Base-by-base conservation (phyloP, 1,284 basidiomycete genomes). In the Thecaphora thlaspeos region DNA sequence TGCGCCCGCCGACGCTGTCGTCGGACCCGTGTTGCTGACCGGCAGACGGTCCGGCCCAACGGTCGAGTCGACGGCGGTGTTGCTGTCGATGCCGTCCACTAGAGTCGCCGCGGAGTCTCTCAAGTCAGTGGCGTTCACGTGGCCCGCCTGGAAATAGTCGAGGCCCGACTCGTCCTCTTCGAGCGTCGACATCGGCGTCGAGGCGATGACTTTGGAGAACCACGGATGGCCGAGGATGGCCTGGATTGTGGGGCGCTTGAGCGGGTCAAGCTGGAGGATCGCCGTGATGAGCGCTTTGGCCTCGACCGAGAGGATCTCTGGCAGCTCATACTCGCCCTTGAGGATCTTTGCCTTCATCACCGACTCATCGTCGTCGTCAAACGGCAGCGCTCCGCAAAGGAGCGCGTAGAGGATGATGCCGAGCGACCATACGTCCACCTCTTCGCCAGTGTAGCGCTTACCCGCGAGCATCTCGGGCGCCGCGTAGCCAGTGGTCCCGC, bases 361-460 rank as follows among this genome's bases (percentile, higher is more conserved):
- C 32, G 82, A 80, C 79, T 98, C 95, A 75, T 97, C 88, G 58
- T 98, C 95, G 70, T 97, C 91, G 71, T 97, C 94, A 71, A 97
- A 97, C 0, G 94, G 94, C n/a, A 97, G 81, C 4, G 88, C 90
- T 1, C 94, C 94, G 0, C 90, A 93, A 34, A 97, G 82, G 15
- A 97, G 84, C n/a, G 87, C 89, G 77, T 94, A 96, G 10, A 98
- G 82, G 49, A 98, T 97, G 57, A 98, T 85, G 3, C 94, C 94
- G 30, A 97, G 82, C 0, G 95, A 97, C 94, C 94, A 98, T 24
- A 96, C 83, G 73, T 98, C 95, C 42, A 96, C 91, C 83, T 96
- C 91, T 77, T 88, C 86, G 7, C 95, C 95, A 22, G 87, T 84
- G 75, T 98, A 98, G 78, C 87, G 91, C 78, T 86, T 86, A 4